Evolutionary conservation across 306 rosid genomes (phyloP).

Genomic region (Luffa acutangula): DNA sequence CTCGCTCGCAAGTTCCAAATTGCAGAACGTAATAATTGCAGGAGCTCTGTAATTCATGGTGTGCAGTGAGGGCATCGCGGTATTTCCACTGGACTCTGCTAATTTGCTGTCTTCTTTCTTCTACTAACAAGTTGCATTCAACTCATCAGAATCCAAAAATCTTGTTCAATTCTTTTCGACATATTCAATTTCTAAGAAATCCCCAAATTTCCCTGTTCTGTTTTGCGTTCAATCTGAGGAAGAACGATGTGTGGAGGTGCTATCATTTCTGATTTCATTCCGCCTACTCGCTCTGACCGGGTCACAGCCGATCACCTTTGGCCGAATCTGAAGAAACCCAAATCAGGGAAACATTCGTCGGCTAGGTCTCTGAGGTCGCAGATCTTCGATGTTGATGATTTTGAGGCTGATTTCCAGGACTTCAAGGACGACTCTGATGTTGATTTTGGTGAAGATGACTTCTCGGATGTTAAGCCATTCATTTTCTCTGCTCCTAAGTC

Average conservation of each 20-base stretch:
- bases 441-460: conserved; percentile 40
- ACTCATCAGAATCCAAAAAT: neutral
- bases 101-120: neutral
- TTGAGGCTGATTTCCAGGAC: conserved; percentile 73
- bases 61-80: neutral
- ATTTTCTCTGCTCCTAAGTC: conserved; percentile 26
- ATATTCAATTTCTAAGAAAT: neutral
- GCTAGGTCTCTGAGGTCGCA: conserved; percentile 25
- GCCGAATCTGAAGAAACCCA: conserved; percentile 51
- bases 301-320: conserved; percentile 56
- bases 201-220: neutral
- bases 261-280: conserved; percentile 82
- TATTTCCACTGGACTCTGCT: neutral
- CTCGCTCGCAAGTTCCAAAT: neutral
- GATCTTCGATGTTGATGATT: conserved; percentile 40
- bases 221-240: neutral
- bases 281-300: conserved; percentile 30
- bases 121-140: neutral
- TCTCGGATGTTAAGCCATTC: conserved; percentile 38
- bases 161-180: neutral
- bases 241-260: conserved; percentile 94
- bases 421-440: conserved; percentile 84
- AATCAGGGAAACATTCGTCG: conserved; percentile 20
- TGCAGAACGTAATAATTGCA: neutral
- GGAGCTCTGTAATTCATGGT: neutral